Evolutionary conservation across 345 rosid genomes (phyloP).

Genomic region (Corchorus capsularis): DNA sequence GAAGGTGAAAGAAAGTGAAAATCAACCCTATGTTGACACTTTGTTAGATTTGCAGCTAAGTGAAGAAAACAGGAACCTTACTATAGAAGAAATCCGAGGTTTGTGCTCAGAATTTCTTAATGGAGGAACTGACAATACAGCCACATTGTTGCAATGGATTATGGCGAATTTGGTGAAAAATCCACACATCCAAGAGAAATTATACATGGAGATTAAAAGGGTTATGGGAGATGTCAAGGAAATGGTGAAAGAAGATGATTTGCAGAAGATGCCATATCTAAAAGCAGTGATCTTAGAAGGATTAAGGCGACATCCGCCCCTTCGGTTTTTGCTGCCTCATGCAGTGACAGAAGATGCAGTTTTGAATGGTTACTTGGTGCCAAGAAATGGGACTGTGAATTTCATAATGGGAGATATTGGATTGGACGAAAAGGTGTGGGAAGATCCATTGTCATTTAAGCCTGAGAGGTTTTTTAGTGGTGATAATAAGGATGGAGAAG

Average conservation of each 20-base stretch:
- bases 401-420: constrained; percentile 30
- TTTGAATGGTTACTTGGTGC: constrained; percentile 16
- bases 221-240: constrained; percentile 13
- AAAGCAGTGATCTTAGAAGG: constrained; percentile 23
- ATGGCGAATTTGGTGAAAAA: constrained; percentile 41
- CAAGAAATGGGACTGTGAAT: constrained; percentile 17
- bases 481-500: not conserved
- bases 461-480: constrained; percentile 23
- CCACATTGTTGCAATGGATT: constrained; percentile 39
- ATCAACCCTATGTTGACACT: constrained; percentile 37
- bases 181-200: constrained; percentile 24
- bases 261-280: constrained; percentile 14
- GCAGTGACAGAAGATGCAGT: constrained; percentile 22
- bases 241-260: constrained; percentile 12
- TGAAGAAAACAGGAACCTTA: constrained; percentile 25
- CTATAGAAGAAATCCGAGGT: constrained; percentile 22
- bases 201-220: constrained; percentile 29
- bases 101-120: constrained; percentile 26
- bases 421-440: constrained; percentile 22
- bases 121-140: constrained; percentile 37
- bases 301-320: constrained; percentile 16
- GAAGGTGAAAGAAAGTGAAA: constrained; percentile 26
- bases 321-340: constrained; percentile 21
- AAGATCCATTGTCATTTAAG: constrained; percentile 28
- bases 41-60: constrained; percentile 30